A percentile compares a stretch with the other conserved stretches of the same genome.
Evolutionary conservation across 1,284 basidiomycete genomes (phyloP).

Genomic region (Leucoagaricus sp.): DNA sequence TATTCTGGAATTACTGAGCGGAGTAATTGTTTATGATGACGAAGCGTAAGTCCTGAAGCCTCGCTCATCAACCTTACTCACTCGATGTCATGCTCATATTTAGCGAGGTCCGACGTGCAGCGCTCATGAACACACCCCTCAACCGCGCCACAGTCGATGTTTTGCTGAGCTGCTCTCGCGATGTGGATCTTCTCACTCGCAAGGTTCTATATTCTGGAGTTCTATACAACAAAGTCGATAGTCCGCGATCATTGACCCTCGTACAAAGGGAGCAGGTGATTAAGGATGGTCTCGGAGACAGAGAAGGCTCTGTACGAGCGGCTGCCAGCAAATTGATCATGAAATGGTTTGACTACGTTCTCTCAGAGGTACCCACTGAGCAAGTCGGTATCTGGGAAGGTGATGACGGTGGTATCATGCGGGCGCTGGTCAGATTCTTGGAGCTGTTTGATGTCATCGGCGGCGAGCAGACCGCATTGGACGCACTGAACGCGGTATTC

Average conservation of each 20-base stretch:
- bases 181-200: slow-evolving; percentile 83
- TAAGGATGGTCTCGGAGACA: slow-evolving; percentile 84
- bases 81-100: background rate
- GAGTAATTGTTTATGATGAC: slow-evolving; percentile 75
- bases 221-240: slow-evolving; percentile 60
- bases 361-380: slow-evolving; percentile 31
- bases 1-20: slow-evolving; percentile 69
- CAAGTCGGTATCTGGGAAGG: slow-evolving; percentile 39
- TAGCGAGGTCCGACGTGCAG: slow-evolving; percentile 90
- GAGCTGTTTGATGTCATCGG: slow-evolving; percentile 50
- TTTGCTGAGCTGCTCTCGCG: slow-evolving; percentile 82
- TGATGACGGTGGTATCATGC: slow-evolving; percentile 50
- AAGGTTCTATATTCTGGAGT: slow-evolving; percentile 80
- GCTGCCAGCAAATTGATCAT: slow-evolving; percentile 81
- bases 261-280: slow-evolving; percentile 80
- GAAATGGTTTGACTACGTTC: slow-evolving; percentile 70
- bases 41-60: slow-evolving; percentile 61
- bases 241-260: slow-evolving; percentile 72
- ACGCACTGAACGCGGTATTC: slow-evolving; percentile 45
- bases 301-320: slow-evolving; percentile 80
- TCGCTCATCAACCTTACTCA: background rate
- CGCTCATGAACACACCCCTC: slow-evolving; percentile 79
- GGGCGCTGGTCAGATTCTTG: slow-evolving; percentile 43
- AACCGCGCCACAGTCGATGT: slow-evolving; percentile 60
- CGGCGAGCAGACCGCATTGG: slow-evolving; percentile 45